Conservation (phyloP, 1,284 basidiomycete genomes). For the Heterobasidion irregulare region DNA sequence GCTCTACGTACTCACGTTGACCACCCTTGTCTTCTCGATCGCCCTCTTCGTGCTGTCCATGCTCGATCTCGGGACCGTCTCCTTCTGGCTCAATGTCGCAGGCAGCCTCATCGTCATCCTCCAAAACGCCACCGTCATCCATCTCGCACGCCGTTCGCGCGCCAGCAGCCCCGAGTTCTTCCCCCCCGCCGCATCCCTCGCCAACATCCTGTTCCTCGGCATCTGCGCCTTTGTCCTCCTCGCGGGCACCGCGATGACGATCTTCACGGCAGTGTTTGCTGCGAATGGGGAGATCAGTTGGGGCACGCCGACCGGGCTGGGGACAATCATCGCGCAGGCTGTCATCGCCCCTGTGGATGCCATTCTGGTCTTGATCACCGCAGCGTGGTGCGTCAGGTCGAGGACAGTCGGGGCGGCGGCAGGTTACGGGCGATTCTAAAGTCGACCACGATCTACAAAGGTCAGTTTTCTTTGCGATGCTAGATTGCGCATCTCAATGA, state of each 20-base stretch:
- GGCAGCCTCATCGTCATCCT: constrained; percentile 2
- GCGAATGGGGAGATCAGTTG: constrained; percentile 4
- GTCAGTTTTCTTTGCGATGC: no score
- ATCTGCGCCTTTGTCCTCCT: constrained; percentile 5
- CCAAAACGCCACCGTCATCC: constrained; percentile 6
- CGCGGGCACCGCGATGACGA: constrained; percentile 5
- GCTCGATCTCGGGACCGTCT: constrained; percentile 8
- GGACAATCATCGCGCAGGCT: constrained; percentile 7
- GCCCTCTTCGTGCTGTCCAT: constrained; percentile 4
- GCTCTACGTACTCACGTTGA: constrained; percentile 3
- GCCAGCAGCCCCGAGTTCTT: constrained; percentile 1
- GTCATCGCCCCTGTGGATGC: not conserved
- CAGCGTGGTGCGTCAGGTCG: constrained; percentile 3
- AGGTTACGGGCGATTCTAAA: constrained; percentile 3
- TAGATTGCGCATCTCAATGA: no score
- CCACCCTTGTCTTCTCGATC: constrained; percentile 3
- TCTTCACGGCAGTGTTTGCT: not conserved
- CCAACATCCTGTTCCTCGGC: constrained; percentile 6
- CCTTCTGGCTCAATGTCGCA: constrained; percentile 7
- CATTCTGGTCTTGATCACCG: not conserved
- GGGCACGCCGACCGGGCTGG: constrained; percentile 5
- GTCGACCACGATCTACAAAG: not conserved
- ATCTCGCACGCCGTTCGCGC: constrained; percentile 2
- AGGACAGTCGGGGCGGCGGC: not conserved
- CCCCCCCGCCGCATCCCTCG: constrained; percentile 2